Base-by-base conservation (phyloP, 306 rosid genomes). In the Corylus avellana region DNA sequence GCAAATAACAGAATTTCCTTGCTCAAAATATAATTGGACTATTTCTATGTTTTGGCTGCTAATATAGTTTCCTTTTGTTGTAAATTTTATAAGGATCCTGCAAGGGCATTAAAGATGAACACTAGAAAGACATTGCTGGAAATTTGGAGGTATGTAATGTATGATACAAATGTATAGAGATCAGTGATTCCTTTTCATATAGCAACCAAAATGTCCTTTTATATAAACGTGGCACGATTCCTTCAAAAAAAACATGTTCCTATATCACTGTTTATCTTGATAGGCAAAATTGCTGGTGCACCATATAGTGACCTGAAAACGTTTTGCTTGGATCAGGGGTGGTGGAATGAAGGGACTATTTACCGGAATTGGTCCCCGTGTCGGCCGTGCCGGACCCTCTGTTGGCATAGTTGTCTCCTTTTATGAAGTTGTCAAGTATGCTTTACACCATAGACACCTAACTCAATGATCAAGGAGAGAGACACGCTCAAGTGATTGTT, bases 371-470 rank as follows among this genome's bases (percentile, higher is more conserved):
- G 90, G 90, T 51, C 97, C 98, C 1, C 94, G 98, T 14, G 88
- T 92, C 44, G 91, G 89, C 25, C 97, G 98, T 12, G 88, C 98
- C 0, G 99, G 98, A 62, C 99, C 99, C 61, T 93, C 99, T 0
- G 98, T 93, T 25, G 97, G 98, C 57, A 93, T 95, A 75, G 99
- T 95, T 44, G 90, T 95, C 81, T 95, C 99, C 22, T 90, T 87
- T 77, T 95, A 95, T 8, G 98, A 95, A 81, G 94, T 91, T 66
- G 96, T 93, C 73, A 95, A 95, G 83, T 86, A 92, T 79, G 86
- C 83, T 75, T 75, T 92, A 70, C 78, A 91, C 73, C 80, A 70
- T 25, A 76, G 86, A 74, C 87, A 75, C 78, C 82, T 18, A 63
- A 78, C 73, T 61, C 80, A 78, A 18, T 82, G 85, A 85, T 76